Base-by-base conservation (phyloP, 2,329 filamentous ascomycete species). In the Pseudogymnoascus sp. region DNA sequence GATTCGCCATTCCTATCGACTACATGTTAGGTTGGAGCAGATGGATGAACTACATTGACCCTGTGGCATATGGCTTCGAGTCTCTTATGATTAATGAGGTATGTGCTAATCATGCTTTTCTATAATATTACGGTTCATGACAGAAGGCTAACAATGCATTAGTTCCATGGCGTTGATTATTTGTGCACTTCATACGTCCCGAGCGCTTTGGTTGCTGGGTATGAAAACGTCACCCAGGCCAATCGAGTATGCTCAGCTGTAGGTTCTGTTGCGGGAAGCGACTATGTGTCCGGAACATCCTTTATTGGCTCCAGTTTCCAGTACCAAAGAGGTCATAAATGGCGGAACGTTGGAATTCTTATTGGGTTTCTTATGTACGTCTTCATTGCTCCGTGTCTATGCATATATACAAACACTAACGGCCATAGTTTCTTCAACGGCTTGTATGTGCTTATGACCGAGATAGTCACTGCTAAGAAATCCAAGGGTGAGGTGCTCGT, bases 401-500 rank as follows among this genome's bases (percentile, higher is more conserved):
- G 8, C n/a, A 18, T 40, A 40, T n/a, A 73, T 80, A 84, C 25
- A 77, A 44, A 44, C 40, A 44, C 16, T 44, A 44, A 44, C 18
- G 16, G 40, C 11, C 16, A 44, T 44, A 44, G 40, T 6, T 44
- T 44, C 40, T 44, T 44, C 40, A 44, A 44, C 18, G 56, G 75
- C 42, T 79, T 78, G 0, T 75, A 75, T 0, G 75, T 76, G 12
- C 89, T 87, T 87, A 79, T 82, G 1, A 84, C 86, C 5, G 88
- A 91, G 73, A 81, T 84, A 34, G 77, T 78, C 60, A 75, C 77
- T 3, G 85, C 88, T 16, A 83, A 85, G 74, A 88, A 87, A 74
- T 89, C 86, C 36, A 91, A 89, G 80, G 88, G 88, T 63, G 89
- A 91, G 69, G 86, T 91, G 14, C 78, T 91, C 4, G 82, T 91